phyloP scores from a whole-genome alignment of 257 asterid species.

The Cordia subcordata region DNA sequence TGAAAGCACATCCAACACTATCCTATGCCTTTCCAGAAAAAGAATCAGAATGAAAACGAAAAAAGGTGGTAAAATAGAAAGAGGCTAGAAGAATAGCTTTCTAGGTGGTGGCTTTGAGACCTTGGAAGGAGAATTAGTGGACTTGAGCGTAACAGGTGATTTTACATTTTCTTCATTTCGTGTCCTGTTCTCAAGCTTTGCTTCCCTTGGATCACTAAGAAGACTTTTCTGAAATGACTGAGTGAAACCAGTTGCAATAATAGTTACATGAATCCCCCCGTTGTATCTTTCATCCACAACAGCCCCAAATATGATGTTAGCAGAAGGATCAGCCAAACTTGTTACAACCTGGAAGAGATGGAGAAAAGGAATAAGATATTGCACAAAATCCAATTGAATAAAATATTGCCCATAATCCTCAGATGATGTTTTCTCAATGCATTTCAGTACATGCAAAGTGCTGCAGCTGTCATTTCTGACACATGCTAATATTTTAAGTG shows the following conservation, averaged over 20 bases:
- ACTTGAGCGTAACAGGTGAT: slow-evolving; percentile 24
- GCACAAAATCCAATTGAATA: no score
- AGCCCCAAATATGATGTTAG: slow-evolving; percentile 98
- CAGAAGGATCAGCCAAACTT: slow-evolving; percentile 95
- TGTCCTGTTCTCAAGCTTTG: slow-evolving; percentile 44
- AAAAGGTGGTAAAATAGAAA: neutral
- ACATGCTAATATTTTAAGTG: no score
- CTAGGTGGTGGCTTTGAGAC: slow-evolving; percentile 28
- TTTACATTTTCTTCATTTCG: slow-evolving; percentile 30
- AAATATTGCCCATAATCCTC: no score
- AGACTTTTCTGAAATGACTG: slow-evolving; percentile 77
- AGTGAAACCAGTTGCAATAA: slow-evolving; percentile 94
- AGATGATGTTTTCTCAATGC: no score
- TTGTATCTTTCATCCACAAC: slow-evolving; percentile 94
- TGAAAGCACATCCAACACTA: no score
- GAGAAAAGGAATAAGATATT: no score
- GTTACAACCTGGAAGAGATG: slow-evolving; percentile 70
- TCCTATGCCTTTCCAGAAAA: no score
- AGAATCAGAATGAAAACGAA: no score
- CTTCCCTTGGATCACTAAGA: slow-evolving; percentile 76
- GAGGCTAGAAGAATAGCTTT: slow-evolving; percentile 39
- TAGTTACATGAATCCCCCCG: slow-evolving; percentile 93
- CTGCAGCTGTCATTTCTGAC: no score
- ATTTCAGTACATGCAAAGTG: no score
- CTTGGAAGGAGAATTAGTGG: slow-evolving; percentile 11